These are phyloP conservation scores for Melaleuca quinquenervia DNA, from an alignment of 345 rosid species.

Conservation along the genomic window DNA sequence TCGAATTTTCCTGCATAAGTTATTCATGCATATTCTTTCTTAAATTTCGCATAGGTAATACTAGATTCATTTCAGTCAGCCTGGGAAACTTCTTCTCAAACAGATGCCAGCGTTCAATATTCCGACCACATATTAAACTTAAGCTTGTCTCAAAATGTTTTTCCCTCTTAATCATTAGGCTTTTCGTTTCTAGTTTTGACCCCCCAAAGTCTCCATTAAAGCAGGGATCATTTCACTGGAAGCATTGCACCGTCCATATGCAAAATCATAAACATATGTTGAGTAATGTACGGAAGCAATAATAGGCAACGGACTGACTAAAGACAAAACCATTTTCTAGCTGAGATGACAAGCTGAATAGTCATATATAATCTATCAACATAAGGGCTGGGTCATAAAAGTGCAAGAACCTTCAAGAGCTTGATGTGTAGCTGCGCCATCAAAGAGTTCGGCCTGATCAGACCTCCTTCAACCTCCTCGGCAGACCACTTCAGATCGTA, in stretches of 20 bases:
- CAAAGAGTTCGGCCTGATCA: conserved; percentile 31
- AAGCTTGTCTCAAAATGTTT: not conserved
- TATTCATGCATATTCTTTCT: not conserved
- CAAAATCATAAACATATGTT: not conserved
- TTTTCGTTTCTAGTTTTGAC: not conserved
- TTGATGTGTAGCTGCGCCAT: conserved; percentile 60
- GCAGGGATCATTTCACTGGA: not conserved
- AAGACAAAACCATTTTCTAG: not conserved
- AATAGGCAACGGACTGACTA: not conserved
- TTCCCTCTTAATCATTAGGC: not conserved
- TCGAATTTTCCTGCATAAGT: not conserved
- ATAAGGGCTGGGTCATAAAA: not conserved
- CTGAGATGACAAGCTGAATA: not conserved
- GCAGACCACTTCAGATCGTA: conserved; percentile 48
- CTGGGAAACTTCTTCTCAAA: not conserved
- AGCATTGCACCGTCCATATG: not conserved
- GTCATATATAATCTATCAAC: not conserved
- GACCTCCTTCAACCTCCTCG: conserved; percentile 68
- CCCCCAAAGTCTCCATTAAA: not conserved
- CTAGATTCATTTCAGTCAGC: not conserved
- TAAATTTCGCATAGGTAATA: too few relatives aligned
- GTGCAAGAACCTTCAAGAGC: conserved; percentile 47
- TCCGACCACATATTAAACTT: not conserved
- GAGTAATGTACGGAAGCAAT: not conserved
- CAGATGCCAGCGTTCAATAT: not conserved